Conservation (phyloP, 1,284 basidiomycete genomes). For the Erythrobasidium hasegawianum region DNA sequence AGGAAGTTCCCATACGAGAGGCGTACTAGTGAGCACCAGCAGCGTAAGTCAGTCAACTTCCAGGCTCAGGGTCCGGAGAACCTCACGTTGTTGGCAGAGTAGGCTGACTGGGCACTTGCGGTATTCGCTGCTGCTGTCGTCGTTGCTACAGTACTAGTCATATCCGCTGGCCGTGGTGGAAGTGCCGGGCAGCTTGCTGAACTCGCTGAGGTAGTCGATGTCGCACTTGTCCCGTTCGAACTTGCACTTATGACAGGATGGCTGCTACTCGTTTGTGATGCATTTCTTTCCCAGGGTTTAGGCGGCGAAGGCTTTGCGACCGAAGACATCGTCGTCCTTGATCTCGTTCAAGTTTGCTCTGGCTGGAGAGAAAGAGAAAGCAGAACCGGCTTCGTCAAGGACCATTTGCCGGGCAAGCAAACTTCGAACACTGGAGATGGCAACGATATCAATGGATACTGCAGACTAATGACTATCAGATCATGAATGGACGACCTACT, state of each 20-base stretch:
- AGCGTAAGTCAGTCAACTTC: not conserved
- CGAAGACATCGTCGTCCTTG: slow-evolving; percentile 7
- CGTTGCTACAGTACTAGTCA: slow-evolving; percentile 51
- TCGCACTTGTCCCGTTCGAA: too few relatives aligned
- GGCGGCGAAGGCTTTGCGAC: slow-evolving; percentile 67
- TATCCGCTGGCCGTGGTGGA: slow-evolving; percentile 54
- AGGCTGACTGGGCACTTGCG: not conserved
- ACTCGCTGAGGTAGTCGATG: slow-evolving; percentile 48
- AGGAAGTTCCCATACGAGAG: slow-evolving; percentile 5
- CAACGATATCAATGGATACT: too few relatives aligned
- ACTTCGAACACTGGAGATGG: too few relatives aligned
- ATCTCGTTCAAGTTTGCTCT: too few relatives aligned
- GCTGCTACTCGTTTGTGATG: too few relatives aligned
- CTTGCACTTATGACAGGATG: too few relatives aligned
- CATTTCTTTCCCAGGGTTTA: slow-evolving; percentile 71
- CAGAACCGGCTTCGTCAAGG: not conserved
- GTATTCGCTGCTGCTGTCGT: slow-evolving; percentile 35
- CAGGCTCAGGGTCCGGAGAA: not conserved
- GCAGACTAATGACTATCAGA: too few relatives aligned
- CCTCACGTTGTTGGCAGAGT: not conserved
- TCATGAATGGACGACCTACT: too few relatives aligned
- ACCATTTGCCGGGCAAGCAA: not conserved
- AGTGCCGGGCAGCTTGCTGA: slow-evolving; percentile 49
- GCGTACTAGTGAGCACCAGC: not conserved
- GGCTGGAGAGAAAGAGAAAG: not conserved